These are phyloP conservation scores for Pyrenochaeta sp. DNA, from an alignment of 2,329 filamentous ascomycete genomes.

Conservation along the genomic window DNA sequence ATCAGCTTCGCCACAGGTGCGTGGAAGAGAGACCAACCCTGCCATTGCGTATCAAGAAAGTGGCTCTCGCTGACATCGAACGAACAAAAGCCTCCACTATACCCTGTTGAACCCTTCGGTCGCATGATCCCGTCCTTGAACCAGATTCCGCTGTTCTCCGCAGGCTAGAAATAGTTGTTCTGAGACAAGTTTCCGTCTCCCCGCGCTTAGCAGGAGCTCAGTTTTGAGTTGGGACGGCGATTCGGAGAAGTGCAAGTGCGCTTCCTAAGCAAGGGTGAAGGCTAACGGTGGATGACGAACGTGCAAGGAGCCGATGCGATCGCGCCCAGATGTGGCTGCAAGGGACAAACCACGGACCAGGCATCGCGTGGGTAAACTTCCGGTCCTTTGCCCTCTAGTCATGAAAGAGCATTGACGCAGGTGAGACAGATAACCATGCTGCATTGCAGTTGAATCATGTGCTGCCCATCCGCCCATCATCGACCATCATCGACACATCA, in stretches of 20 bases:
- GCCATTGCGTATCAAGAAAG: background rate
- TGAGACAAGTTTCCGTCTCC: conserved; percentile 10
- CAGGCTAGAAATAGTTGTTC: conserved; percentile 2
- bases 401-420: background rate
- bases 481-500: background rate
- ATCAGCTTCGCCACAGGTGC: background rate
- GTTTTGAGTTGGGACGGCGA: conserved; percentile 11
- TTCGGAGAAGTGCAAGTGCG: conserved; percentile 5
- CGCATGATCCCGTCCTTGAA: conserved; percentile 2
- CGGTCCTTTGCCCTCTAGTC: conserved; percentile 1
- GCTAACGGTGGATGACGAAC: conserved; percentile 14
- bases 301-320: conserved; percentile 11
- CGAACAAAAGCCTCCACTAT: background rate
- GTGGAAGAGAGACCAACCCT: background rate
- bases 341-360: conserved; percentile 6
- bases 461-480: background rate
- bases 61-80: background rate
- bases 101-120: background rate
- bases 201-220: conserved; percentile 13
- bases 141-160: background rate
- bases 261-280: conserved; percentile 3
- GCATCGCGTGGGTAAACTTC: conserved; percentile 20
- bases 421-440: conserved; percentile 1
- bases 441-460: conserved; percentile 9
- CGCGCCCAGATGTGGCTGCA: conserved; percentile 3